Evolutionary conservation across 2,329 filamentous ascomycete species (phyloP), one percentile per base, ranked within the genome.

Genomic region (Aspergillus sp.): DNA sequence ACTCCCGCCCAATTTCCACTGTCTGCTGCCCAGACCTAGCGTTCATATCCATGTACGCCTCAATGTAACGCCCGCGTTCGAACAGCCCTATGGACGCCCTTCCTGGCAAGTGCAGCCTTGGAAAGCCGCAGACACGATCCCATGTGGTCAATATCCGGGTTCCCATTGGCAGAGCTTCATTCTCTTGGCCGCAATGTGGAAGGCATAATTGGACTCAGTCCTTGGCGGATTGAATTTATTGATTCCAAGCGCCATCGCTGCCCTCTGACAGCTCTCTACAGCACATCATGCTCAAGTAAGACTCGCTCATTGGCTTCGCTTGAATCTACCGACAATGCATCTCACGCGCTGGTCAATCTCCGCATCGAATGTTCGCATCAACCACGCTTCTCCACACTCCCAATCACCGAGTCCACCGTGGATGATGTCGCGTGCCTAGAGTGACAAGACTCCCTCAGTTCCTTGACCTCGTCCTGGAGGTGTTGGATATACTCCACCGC

Each of bases 401-500:
- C 33, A 35, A 35, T 9, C 33, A 11, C 33, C n/a, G 11, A 35
- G 9, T n/a, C 33, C 33, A n/a, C n/a, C 4, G 3, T 35, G 33
- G 38, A 41, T 36, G 17, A 19, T 20, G 38, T 41, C 38, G 33
- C 33, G 33, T 36, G 33, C 33, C 33, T 9, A 36, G 33, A 3
- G 3, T 16, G 4, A 36, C 33, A 36, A 4, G 33, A 36, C 38
- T 19, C 16, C 10, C 14, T 41, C 14, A 41, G 17, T n/a, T 11
- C 26, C 46, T 42, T 42, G n/a, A 56, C 33, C 19, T 54, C 32
- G 11, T 43, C 44, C 41, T 54, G 51, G 11, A 56, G 49, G 3
- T 16, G 17, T 13, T 50, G 45, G n/a, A 56, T 56, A 40, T 56
- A 56, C 9, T 51, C 51, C 10, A 54, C 49, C n/a, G 54, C 51